Evolutionary conservation across 306 rosid species (phyloP), one percentile per base, ranked within the genome.

Genomic region (Rosa rugosa): DNA sequence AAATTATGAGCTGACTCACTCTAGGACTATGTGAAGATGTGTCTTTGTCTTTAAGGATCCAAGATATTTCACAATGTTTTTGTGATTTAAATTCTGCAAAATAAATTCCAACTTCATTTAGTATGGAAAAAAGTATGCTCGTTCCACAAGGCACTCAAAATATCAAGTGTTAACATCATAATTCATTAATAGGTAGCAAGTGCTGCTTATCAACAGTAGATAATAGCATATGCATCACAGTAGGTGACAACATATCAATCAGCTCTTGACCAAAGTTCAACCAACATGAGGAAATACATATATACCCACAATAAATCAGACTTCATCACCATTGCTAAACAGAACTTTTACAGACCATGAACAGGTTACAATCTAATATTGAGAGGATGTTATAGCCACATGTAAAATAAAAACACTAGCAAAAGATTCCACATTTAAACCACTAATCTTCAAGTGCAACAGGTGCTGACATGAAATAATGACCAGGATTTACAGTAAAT

Each of bases 11-110:
- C 69, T 73, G 78, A 75, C 98, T 90, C 91, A 93, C 99, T 94
- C 99, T 6, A 96, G 97, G 77, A 96, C 79, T 79, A 96, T 96
- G 87, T 93, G 97, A 80, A 96, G 96, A 83, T 96, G 99, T 80
- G 94, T 89, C 90, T 84, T 96, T 68, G 99, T 96, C 95, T 96
- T 96, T 54, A 86, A 85, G 69, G 99, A 96, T 84, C 99, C 99
- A 80, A 96, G 99, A 89, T 96, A 96, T 83, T 93, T 96, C 81
- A 96, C 99, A 89, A 96, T 96, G 86, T 96, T 93, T 86, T 96
- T 96, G 92, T 93, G 99, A 75, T 96, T 96, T 89, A 96, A 82
- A 82, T 93, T 96, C 99, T 96, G 97, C 85, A 90, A 83, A 69
- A 80, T 46, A 77, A 66, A 72, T 76, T 59, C 45, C 67, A 63